A percentile compares a stretch with the other conserved stretches of the same genome.
These are phyloP conservation scores for Starmera dryadoides DNA, from an alignment of 805 yeast genomes.

Conservation along the genomic window DNA sequence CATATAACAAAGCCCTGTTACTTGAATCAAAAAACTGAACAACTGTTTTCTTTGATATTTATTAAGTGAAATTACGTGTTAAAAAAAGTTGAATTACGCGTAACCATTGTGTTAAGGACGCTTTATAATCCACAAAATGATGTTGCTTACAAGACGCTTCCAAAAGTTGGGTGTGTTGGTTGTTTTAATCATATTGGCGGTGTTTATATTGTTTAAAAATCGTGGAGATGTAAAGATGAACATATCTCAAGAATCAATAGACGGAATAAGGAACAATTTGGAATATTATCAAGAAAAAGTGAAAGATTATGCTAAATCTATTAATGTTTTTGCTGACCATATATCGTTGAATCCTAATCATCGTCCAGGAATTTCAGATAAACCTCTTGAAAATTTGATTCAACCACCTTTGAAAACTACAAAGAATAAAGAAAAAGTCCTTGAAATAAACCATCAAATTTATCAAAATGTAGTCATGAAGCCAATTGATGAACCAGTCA, in stretches of 20 bases:
- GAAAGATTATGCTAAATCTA: constrained; percentile 12
- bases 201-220: neutral
- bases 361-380: constrained; percentile 1
- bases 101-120: too few relatives aligned
- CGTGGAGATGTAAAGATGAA: neutral
- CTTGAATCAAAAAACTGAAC: too few relatives aligned
- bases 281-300: constrained; percentile 13
- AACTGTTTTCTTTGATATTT: too few relatives aligned
- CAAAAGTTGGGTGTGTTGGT: neutral
- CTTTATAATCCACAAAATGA: neutral
- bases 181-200: neutral
- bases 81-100: too few relatives aligned
- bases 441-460: constrained; percentile 7
- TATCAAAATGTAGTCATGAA: constrained; percentile 3
- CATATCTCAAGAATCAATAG: constrained; percentile 1
- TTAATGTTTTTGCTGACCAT: constrained; percentile 7
- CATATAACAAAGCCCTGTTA: too few relatives aligned
- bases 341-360: neutral
- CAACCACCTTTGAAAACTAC: constrained; percentile 15
- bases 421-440: constrained; percentile 7
- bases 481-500: constrained; percentile 22
- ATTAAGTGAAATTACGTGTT: too few relatives aligned
- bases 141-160: neutral
- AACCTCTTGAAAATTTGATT: constrained; percentile 7
- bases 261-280: constrained; percentile 6